Evolutionary conservation across 371 early-diverging fungal species (phyloP).

Genomic region (Blyttiomyces sp.): DNA sequence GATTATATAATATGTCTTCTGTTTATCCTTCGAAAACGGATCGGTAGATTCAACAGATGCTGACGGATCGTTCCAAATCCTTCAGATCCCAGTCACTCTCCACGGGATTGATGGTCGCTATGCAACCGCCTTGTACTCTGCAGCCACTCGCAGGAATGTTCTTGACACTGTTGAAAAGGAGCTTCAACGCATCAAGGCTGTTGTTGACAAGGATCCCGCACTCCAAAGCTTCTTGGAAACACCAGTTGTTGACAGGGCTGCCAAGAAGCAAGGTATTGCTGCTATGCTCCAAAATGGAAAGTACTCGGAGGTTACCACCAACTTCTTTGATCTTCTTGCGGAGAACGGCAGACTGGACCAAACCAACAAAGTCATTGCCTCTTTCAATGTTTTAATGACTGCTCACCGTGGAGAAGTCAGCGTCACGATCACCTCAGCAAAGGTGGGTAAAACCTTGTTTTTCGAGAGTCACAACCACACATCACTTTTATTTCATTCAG

Average conservation of each 20-base stretch:
- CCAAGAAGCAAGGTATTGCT: slow-evolving; percentile 74
- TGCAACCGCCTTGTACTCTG: slow-evolving; percentile 94
- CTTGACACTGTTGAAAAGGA: slow-evolving; percentile 87
- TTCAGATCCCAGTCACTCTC: slow-evolving; percentile 68
- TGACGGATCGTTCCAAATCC: too few species aligned
- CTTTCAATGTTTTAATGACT: slow-evolving; percentile 81
- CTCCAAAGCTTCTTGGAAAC: slow-evolving; percentile 76
- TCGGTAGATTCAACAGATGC: too few species aligned
- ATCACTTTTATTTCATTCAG: too few species aligned
- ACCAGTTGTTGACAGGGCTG: slow-evolving; percentile 77
- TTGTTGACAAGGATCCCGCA: slow-evolving; percentile 70
- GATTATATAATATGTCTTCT: background rate
- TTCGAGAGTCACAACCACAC: background rate
- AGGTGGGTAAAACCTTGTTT: slow-evolving; percentile 47
- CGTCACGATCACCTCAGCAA: slow-evolving; percentile 87
- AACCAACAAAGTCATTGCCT: slow-evolving; percentile 73
- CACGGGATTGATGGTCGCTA: slow-evolving; percentile 96
- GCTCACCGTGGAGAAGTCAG: slow-evolving; percentile 90
- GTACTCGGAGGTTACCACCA: slow-evolving; percentile 76
- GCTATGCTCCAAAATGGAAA: slow-evolving; percentile 60
- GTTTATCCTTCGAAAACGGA: too few species aligned
- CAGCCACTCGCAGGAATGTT: slow-evolving; percentile 80
- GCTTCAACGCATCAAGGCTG: slow-evolving; percentile 62
- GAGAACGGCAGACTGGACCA: slow-evolving; percentile 92
- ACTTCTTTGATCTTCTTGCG: slow-evolving; percentile 86